These are phyloP conservation scores for Phytopythium oedochilum DNA, from an alignment of 352 stramenopile genomes.

Conservation along the genomic window DNA sequence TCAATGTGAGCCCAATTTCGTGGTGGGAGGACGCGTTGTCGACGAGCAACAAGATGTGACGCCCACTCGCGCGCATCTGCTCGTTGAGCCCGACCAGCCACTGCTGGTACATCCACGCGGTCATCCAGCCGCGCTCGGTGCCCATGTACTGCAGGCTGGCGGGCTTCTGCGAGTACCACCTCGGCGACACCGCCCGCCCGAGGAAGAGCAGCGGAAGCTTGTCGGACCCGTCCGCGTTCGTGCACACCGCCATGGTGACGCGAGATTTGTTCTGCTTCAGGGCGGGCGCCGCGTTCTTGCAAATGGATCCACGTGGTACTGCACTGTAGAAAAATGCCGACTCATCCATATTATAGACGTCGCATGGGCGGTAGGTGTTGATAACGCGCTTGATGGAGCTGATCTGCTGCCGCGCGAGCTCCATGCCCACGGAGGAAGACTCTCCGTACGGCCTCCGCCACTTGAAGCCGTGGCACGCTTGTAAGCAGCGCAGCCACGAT, in stretches of 20 bases:
- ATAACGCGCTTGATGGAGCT: background rate
- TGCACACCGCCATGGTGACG: background rate
- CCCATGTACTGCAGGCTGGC: conserved; percentile 3
- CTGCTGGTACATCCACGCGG: conserved; percentile 6
- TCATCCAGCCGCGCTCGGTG: conserved; percentile 7
- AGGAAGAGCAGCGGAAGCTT: background rate
- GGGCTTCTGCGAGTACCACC: background rate
- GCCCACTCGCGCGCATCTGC: background rate
- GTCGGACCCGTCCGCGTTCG: background rate
- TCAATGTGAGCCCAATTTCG: background rate
- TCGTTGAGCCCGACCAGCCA: conserved; percentile 5
- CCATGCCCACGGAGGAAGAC: background rate
- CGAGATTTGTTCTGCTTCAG: background rate
- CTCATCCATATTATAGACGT: background rate
- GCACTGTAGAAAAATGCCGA: background rate
- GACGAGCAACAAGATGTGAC: background rate
- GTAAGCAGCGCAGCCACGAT: no score
- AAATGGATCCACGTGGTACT: background rate
- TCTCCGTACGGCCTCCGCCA: no score
- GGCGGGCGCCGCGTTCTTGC: background rate
- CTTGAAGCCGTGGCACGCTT: no score
- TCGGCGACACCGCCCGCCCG: background rate
- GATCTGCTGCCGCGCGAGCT: background rate
- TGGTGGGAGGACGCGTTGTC: background rate
- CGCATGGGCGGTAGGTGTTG: background rate